Evolutionary conservation across 441 rosid species (phyloP), one percentile per base, ranked within the genome.

Genomic region (Omphalea diandra): DNA sequence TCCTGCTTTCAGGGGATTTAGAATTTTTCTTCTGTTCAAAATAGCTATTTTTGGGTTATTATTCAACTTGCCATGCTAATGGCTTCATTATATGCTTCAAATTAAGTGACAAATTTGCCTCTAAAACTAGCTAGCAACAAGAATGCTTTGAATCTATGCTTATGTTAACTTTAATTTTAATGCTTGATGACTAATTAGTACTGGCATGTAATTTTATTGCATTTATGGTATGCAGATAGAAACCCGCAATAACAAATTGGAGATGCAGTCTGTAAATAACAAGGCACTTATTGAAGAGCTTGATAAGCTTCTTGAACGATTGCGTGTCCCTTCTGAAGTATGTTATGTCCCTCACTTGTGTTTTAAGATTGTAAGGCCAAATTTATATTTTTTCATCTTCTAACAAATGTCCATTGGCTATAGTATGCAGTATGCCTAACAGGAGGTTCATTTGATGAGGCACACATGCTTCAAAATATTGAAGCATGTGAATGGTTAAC

Each of bases 401-500:
- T 80, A 70, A 83, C 53, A 46, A 62, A 54, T 43, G 71, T 71
- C 61, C 70, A 46, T 79, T 74, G 76, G 79, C 77, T 90, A 74
- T 71, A 93, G 99, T 78, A 88, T 84, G 87, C 98, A 74, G 88
- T 89, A 68, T 85, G 85, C 76, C 80, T 95, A 65, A 86, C 97
- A 35, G 97, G 94, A 65, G 98, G 99, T 74, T 79, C 94, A 61
- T 93, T 95, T 85, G 99, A 93, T 64, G 99, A 95, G 79, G 91
- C 89, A 54, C 90, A 73, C 75, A 93, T 96, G 97, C 89, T 84
- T 75, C 90, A 87, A 79, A 96, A 91, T 76, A 85, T 93, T 67
- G 98, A 91, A 79, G 98, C 98, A 78, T 96, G 99, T 75, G 99
- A 96, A 83, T 96, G 99, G 99, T 83, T 96, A 77, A 88, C 94